Evolutionary conservation across 352 stramenopile species (phyloP), one percentile per base, ranked within the genome.

Genomic region (Achlya hypogyna): DNA sequence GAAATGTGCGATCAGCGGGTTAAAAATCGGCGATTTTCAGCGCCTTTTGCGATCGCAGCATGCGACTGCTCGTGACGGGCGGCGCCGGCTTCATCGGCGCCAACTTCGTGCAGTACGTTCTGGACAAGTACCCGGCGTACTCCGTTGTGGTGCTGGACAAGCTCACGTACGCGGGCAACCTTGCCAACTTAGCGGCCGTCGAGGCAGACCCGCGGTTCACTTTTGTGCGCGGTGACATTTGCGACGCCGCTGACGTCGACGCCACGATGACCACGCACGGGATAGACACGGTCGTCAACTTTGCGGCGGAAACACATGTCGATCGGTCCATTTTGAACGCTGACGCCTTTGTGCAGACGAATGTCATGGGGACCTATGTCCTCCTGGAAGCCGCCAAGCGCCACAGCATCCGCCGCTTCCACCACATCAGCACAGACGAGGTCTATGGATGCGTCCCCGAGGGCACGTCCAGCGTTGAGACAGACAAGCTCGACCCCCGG

Each of bases 261-360:
- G 98, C 98, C 72, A 83, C 99, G 29, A 77, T 99, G 29, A 79
- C 88, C 53, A 91, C 88, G 20, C 89, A 99, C 74, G 76, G 89
- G 18, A 98, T 99, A 65, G 96, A 99, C 72, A 98, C 96, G 34
- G 93, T 99, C 62, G 76, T 99, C 72, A 97, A 99, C 79, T 99
- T 99, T 81, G 96, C 97, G 4, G 97, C 97, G 8, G 95, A 99
- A 76, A 98, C 94, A 8, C 93, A 98, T 69, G 91, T 98, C 34
- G 97, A 99, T 77, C 98, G 99, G 73, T 99, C 95, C 18, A 99
- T 99, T 74, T 96, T 96, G 16, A 99, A 99, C 74, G 98, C 94
- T 31, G 96, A 99, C 73, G 83, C 88, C 63, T 99, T 99, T 73
- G 98, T 95, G 49, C 86, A 98, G 60, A 98, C 94, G 67, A 99